Conservation (phyloP, 331 rosid species). For the Pyracantha coccinea region DNA sequence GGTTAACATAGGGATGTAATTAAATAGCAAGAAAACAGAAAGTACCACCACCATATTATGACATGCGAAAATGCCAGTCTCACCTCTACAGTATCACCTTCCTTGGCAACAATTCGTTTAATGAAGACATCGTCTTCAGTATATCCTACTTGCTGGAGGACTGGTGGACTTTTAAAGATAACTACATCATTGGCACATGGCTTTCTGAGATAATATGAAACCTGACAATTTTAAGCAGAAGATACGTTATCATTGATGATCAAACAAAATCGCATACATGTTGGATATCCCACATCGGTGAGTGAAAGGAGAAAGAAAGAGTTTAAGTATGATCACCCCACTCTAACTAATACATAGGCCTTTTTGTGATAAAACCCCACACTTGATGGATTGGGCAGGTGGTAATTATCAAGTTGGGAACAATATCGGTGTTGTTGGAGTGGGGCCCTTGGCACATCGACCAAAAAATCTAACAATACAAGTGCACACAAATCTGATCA, state of each 20-base stretch:
- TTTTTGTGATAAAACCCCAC: too few species aligned
- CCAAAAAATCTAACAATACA: conserved; percentile 37
- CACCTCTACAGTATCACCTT: conserved; percentile 92
- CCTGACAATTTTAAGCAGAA: conserved; percentile 35
- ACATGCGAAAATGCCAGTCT: conserved; percentile 4
- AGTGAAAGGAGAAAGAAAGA: too few species aligned
- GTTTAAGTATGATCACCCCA: too few species aligned
- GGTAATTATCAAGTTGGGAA: too few species aligned
- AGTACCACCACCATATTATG: neutral
- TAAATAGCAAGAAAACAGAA: neutral
- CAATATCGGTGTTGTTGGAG: accelerated
- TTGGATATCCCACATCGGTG: too few species aligned
- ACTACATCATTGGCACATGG: conserved; percentile 93
- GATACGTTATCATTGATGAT: too few species aligned
- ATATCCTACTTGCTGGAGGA: conserved; percentile 93
- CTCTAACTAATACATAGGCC: too few species aligned
- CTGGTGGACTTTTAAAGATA: conserved; percentile 93
- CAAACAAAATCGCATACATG: too few species aligned
- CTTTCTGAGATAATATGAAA: conserved; percentile 83
- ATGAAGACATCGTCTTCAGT: conserved; percentile 85
- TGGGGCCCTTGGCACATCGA: too few species aligned
- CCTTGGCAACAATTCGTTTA: conserved; percentile 86
- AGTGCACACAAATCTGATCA: neutral
- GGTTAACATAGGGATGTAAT: neutral
- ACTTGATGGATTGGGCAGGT: too few species aligned